Base-by-base conservation (phyloP, 2,329 filamentous ascomycete species). In the Coniella vitis region DNA sequence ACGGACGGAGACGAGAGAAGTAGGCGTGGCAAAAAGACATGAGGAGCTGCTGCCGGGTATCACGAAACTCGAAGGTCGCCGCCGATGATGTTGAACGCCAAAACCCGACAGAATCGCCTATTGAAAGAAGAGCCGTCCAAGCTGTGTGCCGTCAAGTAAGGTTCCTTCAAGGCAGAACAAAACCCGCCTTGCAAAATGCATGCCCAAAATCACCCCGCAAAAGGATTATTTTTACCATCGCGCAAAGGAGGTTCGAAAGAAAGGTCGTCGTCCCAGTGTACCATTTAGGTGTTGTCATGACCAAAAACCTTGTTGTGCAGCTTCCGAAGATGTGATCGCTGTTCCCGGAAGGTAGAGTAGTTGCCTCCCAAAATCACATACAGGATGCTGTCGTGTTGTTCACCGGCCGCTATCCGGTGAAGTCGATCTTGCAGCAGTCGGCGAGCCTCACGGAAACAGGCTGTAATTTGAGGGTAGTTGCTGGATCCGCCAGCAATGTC, bases 401-500 rank as follows among this genome's bases (percentile, higher is more conserved):
- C 54, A 25, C 13, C 54, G 48, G 25, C 53, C 48, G 19, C 61
- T 2, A 86, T 60, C 4, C 76, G 63, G 10, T 59, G 61, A 73
- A 91, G 82, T 29, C 78, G 75, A 3, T 75, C 63, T 40, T 74
- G 70, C 14, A 95, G 66, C 2, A 64, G 63, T 9, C 70, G 60
- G 60, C 82, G 78, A 0, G 87, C 86, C 2, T 81, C 68, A 1
- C 76, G 70, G 63, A 98, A 97, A 12, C 75, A 73, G n/a, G 72
- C 63, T 55, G 87, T 70, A 42, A 96, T 86, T 8, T 78, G 70
- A 0, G 66, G 56, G 7, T 86, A 87, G 56, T 87, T 86, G 39
- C 73, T 76, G 0, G 90, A 93, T 9, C 90, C 90, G 9, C 90
- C 90, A 0, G 93, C 84, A 21, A 98, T 93, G 60, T 98, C 93